Conservation (phyloP, 2,329 filamentous ascomycete species). For the Celoporthe dispersa region DNA sequence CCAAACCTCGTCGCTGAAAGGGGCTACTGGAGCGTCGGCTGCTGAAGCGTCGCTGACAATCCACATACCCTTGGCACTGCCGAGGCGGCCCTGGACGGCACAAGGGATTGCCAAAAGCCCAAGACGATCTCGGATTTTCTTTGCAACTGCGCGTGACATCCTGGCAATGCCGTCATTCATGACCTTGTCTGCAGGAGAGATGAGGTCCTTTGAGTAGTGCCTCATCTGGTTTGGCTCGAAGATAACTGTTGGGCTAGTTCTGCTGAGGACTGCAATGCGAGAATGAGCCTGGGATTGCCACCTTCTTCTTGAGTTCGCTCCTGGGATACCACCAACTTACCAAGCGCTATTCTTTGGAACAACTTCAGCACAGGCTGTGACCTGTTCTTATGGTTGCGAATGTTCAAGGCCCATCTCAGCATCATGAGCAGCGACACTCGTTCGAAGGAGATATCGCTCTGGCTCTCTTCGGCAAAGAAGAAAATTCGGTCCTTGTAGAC, state of each 20-base stretch:
- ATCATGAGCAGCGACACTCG: constrained; percentile 46
- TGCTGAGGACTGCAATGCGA: constrained; percentile 51
- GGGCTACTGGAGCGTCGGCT: constrained; percentile 41
- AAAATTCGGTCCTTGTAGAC: constrained; percentile 49
- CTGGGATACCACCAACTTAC: constrained; percentile 40
- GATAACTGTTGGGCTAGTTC: constrained; percentile 50
- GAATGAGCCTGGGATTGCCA: constrained; percentile 22
- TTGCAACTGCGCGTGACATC: constrained; percentile 66
- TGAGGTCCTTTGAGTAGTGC: constrained; percentile 43
- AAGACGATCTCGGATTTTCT: constrained; percentile 54
- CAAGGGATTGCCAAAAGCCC: constrained; percentile 60
- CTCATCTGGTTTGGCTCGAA: constrained; percentile 53
- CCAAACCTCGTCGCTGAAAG: constrained; percentile 57
- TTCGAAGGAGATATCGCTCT: constrained; percentile 41
- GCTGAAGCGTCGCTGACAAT: constrained; percentile 50
- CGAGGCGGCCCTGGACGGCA: constrained; percentile 72
- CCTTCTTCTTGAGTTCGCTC: not conserved
- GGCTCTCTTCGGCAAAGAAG: constrained; percentile 60
- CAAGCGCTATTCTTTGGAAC: constrained; percentile 61
- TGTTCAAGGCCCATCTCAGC: constrained; percentile 57
- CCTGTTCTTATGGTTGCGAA: constrained; percentile 44
- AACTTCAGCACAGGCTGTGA: constrained; percentile 57
- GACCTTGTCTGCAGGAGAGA: constrained; percentile 46
- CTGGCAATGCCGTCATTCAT: constrained; percentile 71
- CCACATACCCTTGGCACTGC: constrained; percentile 78